Conservation (phyloP, 1,284 basidiomycete species). For the Boletus sp. region DNA sequence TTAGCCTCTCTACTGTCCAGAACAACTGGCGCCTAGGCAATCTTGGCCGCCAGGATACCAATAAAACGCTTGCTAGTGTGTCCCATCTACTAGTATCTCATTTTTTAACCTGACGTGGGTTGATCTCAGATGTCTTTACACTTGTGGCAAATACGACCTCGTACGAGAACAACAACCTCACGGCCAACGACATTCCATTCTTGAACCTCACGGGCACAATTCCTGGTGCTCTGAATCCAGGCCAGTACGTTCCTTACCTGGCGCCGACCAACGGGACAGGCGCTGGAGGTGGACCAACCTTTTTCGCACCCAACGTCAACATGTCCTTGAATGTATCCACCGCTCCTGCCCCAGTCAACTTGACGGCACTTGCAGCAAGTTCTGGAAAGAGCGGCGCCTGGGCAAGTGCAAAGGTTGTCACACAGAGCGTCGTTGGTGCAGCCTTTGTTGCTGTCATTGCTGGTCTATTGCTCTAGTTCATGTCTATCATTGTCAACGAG, state of each 20-base stretch:
- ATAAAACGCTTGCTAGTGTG: slow-evolving; percentile 43
- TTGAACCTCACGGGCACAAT: slow-evolving; percentile 38
- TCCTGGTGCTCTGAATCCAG: slow-evolving; percentile 41
- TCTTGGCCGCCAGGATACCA: slow-evolving; percentile 62
- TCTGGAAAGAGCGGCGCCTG: slow-evolving; percentile 3
- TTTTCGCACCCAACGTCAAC: slow-evolving; percentile 42
- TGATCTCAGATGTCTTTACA: slow-evolving; percentile 48
- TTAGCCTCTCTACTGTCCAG: slow-evolving; percentile 58
- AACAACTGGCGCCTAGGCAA: slow-evolving; percentile 68
- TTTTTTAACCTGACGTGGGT: not conserved
- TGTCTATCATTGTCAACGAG: not conserved
- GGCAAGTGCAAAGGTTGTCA: slow-evolving; percentile 7
- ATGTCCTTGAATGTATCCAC: slow-evolving; percentile 38
- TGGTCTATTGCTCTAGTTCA: slow-evolving; percentile 21
- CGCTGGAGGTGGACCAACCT: slow-evolving; percentile 47
- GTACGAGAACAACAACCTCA: slow-evolving; percentile 42
- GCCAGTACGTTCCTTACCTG: slow-evolving; percentile 45
- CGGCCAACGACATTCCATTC: slow-evolving; percentile 31
- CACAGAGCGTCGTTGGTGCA: slow-evolving; percentile 19
- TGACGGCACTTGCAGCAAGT: slow-evolving; percentile 33
- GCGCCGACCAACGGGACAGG: slow-evolving; percentile 44
- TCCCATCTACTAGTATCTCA: not conserved
- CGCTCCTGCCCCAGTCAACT: slow-evolving; percentile 47
- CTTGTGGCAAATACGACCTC: slow-evolving; percentile 47
- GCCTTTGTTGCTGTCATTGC: slow-evolving; percentile 8